phyloP scores from a whole-genome alignment of 768 basidiomycete species.

The Tylopilus vinaceipallidus region DNA sequence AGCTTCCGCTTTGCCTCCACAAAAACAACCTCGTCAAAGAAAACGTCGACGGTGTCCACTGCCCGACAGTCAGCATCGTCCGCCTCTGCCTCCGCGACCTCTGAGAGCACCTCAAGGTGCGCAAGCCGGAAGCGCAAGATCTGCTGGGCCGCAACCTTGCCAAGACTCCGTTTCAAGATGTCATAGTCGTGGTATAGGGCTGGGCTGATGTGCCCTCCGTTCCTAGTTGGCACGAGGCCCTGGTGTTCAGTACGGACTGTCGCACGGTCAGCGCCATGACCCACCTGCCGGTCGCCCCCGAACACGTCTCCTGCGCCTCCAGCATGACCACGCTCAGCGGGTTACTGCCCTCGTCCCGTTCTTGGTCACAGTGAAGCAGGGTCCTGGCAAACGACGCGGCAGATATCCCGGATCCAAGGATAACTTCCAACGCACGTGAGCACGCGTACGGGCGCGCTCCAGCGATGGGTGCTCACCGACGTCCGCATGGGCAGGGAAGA shows the following conservation, averaged over 20 bases:
- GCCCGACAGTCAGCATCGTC: slow-evolving; percentile 29
- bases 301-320: slow-evolving; percentile 59
- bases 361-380: slow-evolving; percentile 31
- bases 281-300: slow-evolving; percentile 51
- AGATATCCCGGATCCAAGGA: slow-evolving; percentile 57
- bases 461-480: slow-evolving; percentile 35
- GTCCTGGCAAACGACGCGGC: slow-evolving; percentile 43
- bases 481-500: slow-evolving; percentile 53
- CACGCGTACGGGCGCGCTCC: neutral
- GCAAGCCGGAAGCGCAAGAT: slow-evolving; percentile 41
- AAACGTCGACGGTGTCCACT: slow-evolving; percentile 35
- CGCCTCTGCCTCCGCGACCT: slow-evolving; percentile 31
- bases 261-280: slow-evolving; percentile 9
- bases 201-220: slow-evolving; percentile 52
- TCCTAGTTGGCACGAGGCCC: slow-evolving; percentile 27
- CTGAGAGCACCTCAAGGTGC: slow-evolving; percentile 34
- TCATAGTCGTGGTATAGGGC: slow-evolving; percentile 46
- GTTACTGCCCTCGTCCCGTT: slow-evolving; percentile 13
- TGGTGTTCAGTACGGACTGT: neutral
- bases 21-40: slow-evolving; percentile 33
- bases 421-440: slow-evolving; percentile 24
- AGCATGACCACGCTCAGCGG: slow-evolving; percentile 47
- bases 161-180: slow-evolving; percentile 37
- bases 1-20: slow-evolving; percentile 43
- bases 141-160: slow-evolving; percentile 37